Evolutionary conservation across 805 yeast genomes (phyloP), one percentile per base, ranked within the genome.

Genomic region (Yamadazyma endophytica): DNA sequence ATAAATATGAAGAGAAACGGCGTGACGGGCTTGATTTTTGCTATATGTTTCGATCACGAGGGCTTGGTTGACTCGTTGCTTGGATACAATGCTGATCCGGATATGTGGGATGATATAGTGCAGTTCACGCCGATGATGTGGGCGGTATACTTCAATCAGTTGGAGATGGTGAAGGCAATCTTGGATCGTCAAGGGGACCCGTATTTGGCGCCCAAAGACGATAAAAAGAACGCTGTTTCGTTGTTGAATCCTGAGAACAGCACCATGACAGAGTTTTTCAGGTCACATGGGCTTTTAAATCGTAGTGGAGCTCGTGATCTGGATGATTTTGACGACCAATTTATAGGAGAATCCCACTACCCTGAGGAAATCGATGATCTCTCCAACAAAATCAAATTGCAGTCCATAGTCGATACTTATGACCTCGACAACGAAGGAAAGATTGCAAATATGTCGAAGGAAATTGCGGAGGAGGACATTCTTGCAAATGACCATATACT

Each of bases 121-220:
- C 66, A 73, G 2, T 78, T 75, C 54, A 72, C 86, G 0, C 86
- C 96, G 8, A 54, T 84, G 26, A 85, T 84, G 92, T 86, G 95
- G 95, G 89, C 94, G 1, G 75, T 85, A 3, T 72, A 78, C 43
- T 66, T 79, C 42, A 72, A 77, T 32, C 74, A 75, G 32, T 54
- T 71, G 36, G 66, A 69, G 9, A 66, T 81, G 26, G 78, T 75
- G 11, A 70, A 74, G 28, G 56, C 70, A 33, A 58, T 86, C 36
- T 54, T 87, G 32, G 73, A 75, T 25, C 66, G 68, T 35, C 82
- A 80, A 21, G 90, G 89, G 0, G 82, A 79, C 37, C 76, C 78
- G 1, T 64, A 70, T 24, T 56, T 71, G 28, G 12, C 44, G 9
- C 54, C 56, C 5, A 34, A 42, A 17, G 47, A 47, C 20, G 50